These are phyloP conservation scores for Candida montana DNA, from an alignment of 805 yeast species.

Conservation along the genomic window DNA sequence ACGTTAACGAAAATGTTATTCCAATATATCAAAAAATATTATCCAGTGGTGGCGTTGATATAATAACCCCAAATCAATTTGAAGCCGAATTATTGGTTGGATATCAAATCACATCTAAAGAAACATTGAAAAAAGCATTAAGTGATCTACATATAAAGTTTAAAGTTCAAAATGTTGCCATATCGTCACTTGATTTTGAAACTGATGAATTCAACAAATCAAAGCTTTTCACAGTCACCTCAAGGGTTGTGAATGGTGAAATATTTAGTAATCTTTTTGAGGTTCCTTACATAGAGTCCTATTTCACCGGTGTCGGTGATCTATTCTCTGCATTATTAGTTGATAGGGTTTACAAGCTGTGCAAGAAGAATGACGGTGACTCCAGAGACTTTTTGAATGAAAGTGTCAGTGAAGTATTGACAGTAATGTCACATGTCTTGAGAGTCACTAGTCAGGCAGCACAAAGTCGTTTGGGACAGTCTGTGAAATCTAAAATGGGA, in stretches of 20 bases:
- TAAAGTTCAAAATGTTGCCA: constrained; percentile 54
- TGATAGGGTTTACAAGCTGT: constrained; percentile 47
- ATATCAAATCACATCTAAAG: constrained; percentile 35
- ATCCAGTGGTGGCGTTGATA: constrained; percentile 45
- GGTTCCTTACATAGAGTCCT: constrained; percentile 63
- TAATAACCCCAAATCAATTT: constrained; percentile 88
- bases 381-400: constrained; percentile 15
- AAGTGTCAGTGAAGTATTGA: constrained; percentile 50
- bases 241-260: constrained; percentile 10
- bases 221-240: constrained; percentile 16
- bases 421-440: constrained; percentile 50
- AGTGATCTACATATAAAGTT: constrained; percentile 40
- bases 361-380: constrained; percentile 1
- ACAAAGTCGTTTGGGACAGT: constrained; percentile 30
- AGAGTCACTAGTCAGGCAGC: constrained; percentile 40
- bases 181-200: constrained; percentile 48
- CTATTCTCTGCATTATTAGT: constrained; percentile 74
- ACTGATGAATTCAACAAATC: constrained; percentile 7
- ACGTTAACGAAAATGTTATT: constrained; percentile 55
- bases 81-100: constrained; percentile 73
- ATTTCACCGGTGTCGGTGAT: constrained; percentile 95
- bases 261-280: constrained; percentile 29
- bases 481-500: constrained; percentile 44
- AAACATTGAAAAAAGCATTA: constrained; percentile 42
- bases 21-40: constrained; percentile 52